phyloP scores from a whole-genome alignment of 192 early-diverging fungal genomes.

The Coemansia sp. region DNA sequence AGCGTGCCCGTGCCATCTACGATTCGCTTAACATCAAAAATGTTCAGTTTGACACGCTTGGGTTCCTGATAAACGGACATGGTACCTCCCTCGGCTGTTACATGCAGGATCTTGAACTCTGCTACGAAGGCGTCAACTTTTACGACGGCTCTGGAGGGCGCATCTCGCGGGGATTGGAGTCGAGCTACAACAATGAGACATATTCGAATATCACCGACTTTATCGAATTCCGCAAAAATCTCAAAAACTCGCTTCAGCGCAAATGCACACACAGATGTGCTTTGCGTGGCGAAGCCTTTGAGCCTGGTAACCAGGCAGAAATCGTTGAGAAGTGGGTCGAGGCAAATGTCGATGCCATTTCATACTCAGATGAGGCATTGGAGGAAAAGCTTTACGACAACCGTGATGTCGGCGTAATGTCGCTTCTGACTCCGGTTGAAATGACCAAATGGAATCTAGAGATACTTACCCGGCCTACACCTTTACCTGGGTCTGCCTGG shows the following conservation, averaged over 20 bases:
- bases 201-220: conserved; percentile 92
- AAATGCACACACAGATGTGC: conserved; percentile 64
- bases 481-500: conserved; percentile 26
- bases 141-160: conserved; percentile 75
- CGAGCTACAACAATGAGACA: conserved; percentile 79
- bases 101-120: conserved; percentile 47
- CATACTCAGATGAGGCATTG: conserved; percentile 54
- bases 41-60: conserved; percentile 87
- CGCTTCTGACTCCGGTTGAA: conserved; percentile 23
- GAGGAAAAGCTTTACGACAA: conserved; percentile 56
- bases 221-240: conserved; percentile 69
- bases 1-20: conserved; percentile 60
- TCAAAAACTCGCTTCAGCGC: conserved; percentile 74
- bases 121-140: conserved; percentile 66
- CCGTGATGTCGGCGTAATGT: conserved; percentile 68
- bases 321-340: conserved; percentile 57
- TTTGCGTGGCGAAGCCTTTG: conserved; percentile 62
- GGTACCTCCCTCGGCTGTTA: conserved; percentile 31
- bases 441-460: conserved; percentile 41
- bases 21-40: conserved; percentile 84
- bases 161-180: conserved; percentile 84
- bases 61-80: conserved; percentile 51
- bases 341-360: conserved; percentile 55
- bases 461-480: conserved; percentile 30
- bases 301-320: conserved; percentile 50